Conservation (phyloP, 495 filamentous ascomycete species). For the Elaphomyces granulatus region DNA sequence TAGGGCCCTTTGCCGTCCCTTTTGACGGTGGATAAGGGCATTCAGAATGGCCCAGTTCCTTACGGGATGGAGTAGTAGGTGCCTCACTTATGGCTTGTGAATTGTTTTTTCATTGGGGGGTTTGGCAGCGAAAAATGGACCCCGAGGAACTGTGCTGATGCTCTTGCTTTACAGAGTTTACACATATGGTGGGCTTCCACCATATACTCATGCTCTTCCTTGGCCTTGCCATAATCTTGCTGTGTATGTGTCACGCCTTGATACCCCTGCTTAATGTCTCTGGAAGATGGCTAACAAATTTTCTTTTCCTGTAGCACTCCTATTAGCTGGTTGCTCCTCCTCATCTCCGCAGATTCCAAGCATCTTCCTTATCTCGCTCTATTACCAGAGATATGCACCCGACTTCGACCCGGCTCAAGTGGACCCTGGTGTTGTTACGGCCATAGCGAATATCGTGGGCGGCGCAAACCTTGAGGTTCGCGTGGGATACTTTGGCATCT, state of each 20-base stretch:
- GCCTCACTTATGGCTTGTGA: no score
- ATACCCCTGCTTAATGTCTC: no score
- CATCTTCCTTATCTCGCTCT: conserved; percentile 59
- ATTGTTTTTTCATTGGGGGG: no score
- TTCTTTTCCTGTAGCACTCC: conserved; percentile 32
- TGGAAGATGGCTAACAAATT: neutral
- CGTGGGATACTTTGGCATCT: conserved; percentile 60
- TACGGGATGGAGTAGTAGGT: no score
- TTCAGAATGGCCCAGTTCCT: no score
- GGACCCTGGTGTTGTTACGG: conserved; percentile 60
- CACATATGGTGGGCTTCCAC: conserved; percentile 95
- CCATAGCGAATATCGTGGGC: conserved; percentile 52
- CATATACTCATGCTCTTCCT: conserved; percentile 98
- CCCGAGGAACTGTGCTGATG: no score
- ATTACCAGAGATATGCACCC: conserved; percentile 50
- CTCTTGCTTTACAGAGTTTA: conserved; percentile 43
- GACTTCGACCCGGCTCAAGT: conserved; percentile 59
- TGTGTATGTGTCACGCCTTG: conserved; percentile 81
- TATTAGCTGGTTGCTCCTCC: conserved; percentile 55
- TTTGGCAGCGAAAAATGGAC: no score
- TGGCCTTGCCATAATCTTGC: conserved; percentile 80
- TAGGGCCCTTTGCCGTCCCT: no score
- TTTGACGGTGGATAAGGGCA: no score
- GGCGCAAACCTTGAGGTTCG: conserved; percentile 49
- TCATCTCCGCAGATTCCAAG: conserved; percentile 51